These are phyloP conservation scores for Pachyrhizus erosus DNA, from an alignment of 306 rosid species.

Conservation along the genomic window DNA sequence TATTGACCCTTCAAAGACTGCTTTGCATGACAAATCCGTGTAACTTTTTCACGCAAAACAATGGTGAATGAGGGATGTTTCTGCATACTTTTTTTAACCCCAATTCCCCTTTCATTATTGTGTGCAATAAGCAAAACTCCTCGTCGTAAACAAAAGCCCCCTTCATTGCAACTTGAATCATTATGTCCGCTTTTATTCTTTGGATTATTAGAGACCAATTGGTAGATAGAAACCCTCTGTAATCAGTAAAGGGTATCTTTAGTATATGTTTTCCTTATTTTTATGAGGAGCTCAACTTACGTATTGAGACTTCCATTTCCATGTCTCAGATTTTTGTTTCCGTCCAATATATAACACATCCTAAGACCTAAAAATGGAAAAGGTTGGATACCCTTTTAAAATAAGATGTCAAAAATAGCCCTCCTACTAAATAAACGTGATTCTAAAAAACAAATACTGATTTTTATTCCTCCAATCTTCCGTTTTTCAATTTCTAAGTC, in stretches of 20 bases:
- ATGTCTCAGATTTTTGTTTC: neutral
- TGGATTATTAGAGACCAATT: slow-evolving; percentile 35
- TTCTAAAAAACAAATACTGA: neutral
- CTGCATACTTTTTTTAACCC: slow-evolving; percentile 32
- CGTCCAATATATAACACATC: neutral
- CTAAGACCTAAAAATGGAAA: neutral
- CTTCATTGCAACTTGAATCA: slow-evolving; percentile 50
- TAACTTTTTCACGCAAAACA: slow-evolving; percentile 79
- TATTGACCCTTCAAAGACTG: slow-evolving; percentile 53
- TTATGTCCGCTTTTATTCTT: slow-evolving; percentile 46
- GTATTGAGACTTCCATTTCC: neutral
- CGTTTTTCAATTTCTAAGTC: neutral
- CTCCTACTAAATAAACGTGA: neutral
- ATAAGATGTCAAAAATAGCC: neutral
- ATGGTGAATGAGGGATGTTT: slow-evolving; percentile 43
- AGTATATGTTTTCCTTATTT: neutral
- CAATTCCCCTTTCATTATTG: slow-evolving; percentile 53
- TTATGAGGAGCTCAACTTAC: neutral
- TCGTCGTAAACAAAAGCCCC: slow-evolving; percentile 49
- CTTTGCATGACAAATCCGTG: slow-evolving; percentile 66
- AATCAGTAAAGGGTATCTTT: neutral
- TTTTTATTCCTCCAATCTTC: neutral
- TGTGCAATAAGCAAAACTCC: slow-evolving; percentile 46
- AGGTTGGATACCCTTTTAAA: neutral
- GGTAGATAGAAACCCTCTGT: neutral